These are phyloP conservation scores for Flaveria linearis DNA, from an alignment of 129 eudicot species.

Conservation along the genomic window DNA sequence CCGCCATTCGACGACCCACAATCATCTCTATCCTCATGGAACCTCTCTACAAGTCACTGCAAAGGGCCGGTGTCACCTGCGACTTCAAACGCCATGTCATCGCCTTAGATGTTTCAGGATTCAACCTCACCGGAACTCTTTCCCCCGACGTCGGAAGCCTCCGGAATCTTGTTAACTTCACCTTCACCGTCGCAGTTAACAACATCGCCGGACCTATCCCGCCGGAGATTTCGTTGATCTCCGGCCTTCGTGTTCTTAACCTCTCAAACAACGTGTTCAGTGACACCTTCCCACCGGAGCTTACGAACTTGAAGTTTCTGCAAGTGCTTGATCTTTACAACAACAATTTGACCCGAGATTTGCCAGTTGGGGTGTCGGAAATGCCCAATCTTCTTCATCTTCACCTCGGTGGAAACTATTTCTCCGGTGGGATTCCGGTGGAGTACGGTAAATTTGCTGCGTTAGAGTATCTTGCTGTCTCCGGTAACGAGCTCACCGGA, in stretches of 20 bases:
- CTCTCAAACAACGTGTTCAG: constrained; percentile 80
- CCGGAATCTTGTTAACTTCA: constrained; percentile 47
- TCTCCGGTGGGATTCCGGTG: constrained; percentile 59
- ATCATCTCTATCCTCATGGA: constrained; percentile 62
- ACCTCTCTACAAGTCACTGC: constrained; percentile 59
- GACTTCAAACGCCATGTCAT: constrained; percentile 57
- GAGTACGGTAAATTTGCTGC: constrained; percentile 56
- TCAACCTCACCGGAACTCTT: constrained; percentile 68
- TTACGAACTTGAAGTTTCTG: constrained; percentile 46
- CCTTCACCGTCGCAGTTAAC: constrained; percentile 59
- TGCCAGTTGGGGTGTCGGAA: constrained; percentile 49
- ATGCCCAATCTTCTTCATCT: constrained; percentile 60
- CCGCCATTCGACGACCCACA: constrained; percentile 69
- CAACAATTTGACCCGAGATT: constrained; percentile 68
- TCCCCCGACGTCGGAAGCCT: constrained; percentile 58
- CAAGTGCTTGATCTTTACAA: constrained; percentile 78
- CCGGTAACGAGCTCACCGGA: constrained; percentile 86
- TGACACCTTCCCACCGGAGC: constrained; percentile 55
- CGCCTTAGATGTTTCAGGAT: constrained; percentile 50
- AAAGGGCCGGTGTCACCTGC: constrained; percentile 77
- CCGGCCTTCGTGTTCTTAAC: constrained; percentile 60
- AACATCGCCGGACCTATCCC: constrained; percentile 67
- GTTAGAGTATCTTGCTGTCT: constrained; percentile 76
- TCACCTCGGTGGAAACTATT: constrained; percentile 83
- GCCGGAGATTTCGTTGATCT: constrained; percentile 49